Conservation (phyloP, 1,139 yeast species). For the Scheffersomyces stambukii region DNA sequence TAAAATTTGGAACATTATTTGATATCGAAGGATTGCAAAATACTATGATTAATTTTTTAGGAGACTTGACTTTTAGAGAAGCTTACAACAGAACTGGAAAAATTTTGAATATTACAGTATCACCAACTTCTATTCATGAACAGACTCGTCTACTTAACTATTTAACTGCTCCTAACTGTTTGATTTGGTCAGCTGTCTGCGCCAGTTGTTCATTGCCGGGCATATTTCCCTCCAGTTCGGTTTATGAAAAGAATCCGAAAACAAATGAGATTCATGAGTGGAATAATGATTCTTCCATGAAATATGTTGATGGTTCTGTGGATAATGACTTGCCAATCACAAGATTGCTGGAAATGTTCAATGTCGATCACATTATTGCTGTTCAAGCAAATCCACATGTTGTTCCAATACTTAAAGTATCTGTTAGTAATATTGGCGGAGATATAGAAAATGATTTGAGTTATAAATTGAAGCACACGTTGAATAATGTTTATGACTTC, state of each 20-base stretch:
- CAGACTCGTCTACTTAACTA: slow-evolving; percentile 44
- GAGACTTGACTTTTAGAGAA: slow-evolving; percentile 74
- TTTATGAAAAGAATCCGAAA: slow-evolving; percentile 74
- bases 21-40: slow-evolving; percentile 68
- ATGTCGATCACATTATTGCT: slow-evolving; percentile 93
- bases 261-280: slow-evolving; percentile 71
- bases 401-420: slow-evolving; percentile 72
- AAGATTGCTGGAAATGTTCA: slow-evolving; percentile 89
- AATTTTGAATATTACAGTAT: slow-evolving; percentile 51
- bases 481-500: slow-evolving; percentile 58
- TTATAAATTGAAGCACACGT: slow-evolving; percentile 49
- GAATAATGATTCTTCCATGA: slow-evolving; percentile 74
- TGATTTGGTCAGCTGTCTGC: slow-evolving; percentile 84
- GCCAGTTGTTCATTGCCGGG: slow-evolving; percentile 96
- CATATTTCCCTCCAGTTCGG: slow-evolving; percentile 79
- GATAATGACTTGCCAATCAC: slow-evolving; percentile 91
- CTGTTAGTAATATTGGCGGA: slow-evolving; percentile 69
- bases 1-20: slow-evolving; percentile 84
- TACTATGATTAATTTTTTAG: slow-evolving; percentile 78
- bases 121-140: slow-evolving; percentile 64
- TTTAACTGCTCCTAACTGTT: slow-evolving; percentile 47
- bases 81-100: slow-evolving; percentile 59
- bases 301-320: slow-evolving; percentile 93
- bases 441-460: slow-evolving; percentile 58
- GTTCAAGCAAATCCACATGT: slow-evolving; percentile 97